Conservation (phyloP, 2,329 filamentous ascomycete species). For the Talaromyces islandicus region DNA sequence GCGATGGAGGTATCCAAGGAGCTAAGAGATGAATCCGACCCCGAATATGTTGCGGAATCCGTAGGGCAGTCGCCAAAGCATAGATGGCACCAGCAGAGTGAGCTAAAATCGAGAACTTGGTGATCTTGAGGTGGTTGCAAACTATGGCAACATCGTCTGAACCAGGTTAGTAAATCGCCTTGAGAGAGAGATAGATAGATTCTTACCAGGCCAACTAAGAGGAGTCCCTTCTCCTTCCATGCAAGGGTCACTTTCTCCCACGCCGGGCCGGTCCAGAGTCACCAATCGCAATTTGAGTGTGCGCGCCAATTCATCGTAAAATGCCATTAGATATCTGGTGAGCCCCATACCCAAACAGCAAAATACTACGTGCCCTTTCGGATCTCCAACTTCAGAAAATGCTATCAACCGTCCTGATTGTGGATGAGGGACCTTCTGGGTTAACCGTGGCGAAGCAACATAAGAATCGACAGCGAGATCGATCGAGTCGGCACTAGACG, state of each 20-base stretch:
- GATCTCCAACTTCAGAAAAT: constrained; percentile 93
- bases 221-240: constrained; percentile 77
- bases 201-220: constrained; percentile 84
- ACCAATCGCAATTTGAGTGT: constrained; percentile 86
- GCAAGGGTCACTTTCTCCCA: constrained; percentile 85
- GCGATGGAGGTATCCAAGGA: constrained; percentile 87
- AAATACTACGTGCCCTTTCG: constrained; percentile 84
- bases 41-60: constrained; percentile 92
- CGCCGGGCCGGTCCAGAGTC: constrained; percentile 87
- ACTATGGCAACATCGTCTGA: constrained; percentile 82
- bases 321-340: constrained; percentile 91
- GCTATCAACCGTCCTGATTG: constrained; percentile 83
- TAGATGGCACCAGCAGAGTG: constrained; percentile 98
- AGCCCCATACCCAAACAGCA: constrained; percentile 97
- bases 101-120: constrained; percentile 90
- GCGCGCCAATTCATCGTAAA: constrained; percentile 90
- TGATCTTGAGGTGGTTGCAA: constrained; percentile 85
- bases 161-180: background rate
- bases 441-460: constrained; percentile 73
- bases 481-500: constrained; percentile 75
- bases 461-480: constrained; percentile 84
- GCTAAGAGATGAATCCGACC: constrained; percentile 91
- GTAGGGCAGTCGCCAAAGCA: constrained; percentile 85
- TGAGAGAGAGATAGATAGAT: background rate
- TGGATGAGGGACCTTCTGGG: constrained; percentile 80